Percentiles rank a stretch among this genome's conserved stretches.
phyloP scores from a whole-genome alignment of 1,284 basidiomycete species.

The Ceratobasidium theobromae region DNA sequence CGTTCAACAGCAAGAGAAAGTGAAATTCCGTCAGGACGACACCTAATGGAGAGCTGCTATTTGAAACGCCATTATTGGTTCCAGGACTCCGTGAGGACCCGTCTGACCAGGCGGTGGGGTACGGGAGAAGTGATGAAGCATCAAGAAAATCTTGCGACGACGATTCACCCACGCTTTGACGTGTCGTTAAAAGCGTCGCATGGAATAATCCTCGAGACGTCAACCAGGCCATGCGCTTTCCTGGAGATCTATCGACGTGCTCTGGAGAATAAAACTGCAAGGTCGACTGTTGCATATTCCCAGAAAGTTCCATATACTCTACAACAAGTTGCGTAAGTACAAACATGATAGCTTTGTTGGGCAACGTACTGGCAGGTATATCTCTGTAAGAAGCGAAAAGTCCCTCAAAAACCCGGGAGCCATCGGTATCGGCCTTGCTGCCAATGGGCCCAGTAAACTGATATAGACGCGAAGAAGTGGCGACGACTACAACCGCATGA shows the following conservation, averaged over 20 bases:
- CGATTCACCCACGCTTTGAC: constrained; percentile 40
- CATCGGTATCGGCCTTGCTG: constrained; percentile 68
- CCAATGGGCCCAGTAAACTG: constrained; percentile 75
- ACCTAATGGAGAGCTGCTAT: constrained; percentile 56
- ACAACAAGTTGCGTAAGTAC: constrained; percentile 17
- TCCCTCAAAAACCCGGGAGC: constrained; percentile 71
- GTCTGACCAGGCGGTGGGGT: constrained; percentile 45
- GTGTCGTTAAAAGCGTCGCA: constrained; percentile 68
- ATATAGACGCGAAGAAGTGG: constrained; percentile 88
- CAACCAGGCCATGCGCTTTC: constrained; percentile 81
- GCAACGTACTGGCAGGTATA: constrained; percentile 69
- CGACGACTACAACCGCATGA: constrained; percentile 68
- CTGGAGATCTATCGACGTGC: constrained; percentile 66
- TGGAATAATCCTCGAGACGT: constrained; percentile 54
- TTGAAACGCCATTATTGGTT: constrained; percentile 37
- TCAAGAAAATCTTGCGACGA: constrained; percentile 76
- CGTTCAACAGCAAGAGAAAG: constrained; percentile 82
- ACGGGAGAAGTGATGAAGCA: constrained; percentile 68
- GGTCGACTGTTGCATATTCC: constrained; percentile 70
- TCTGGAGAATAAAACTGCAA: constrained; percentile 70
- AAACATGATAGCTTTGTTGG: constrained; percentile 30
- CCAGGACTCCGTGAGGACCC: constrained; percentile 38
- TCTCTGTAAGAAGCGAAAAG: constrained; percentile 76
- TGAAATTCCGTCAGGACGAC: constrained; percentile 91
- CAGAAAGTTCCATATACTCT: constrained; percentile 87